A percentile compares a stretch with the other conserved stretches of the same genome.
phyloP scores from a whole-genome alignment of 495 filamentous ascomycete genomes.

The Hypoxylon perforatum region DNA sequence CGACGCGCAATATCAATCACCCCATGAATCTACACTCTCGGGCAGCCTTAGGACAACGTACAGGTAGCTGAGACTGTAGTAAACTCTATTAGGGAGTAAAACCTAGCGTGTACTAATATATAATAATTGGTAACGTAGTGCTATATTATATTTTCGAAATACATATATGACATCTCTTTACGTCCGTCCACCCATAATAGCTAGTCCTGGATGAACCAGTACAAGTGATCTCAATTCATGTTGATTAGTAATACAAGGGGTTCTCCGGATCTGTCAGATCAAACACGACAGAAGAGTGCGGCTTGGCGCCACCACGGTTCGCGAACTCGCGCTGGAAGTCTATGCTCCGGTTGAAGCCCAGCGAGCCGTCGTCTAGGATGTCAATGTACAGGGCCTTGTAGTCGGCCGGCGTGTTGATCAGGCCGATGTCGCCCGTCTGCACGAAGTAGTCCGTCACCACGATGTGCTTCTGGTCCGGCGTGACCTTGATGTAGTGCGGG shows the following conservation, averaged over 20 bases:
- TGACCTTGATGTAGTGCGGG: slow-evolving; percentile 73
- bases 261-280: slow-evolving; percentile 65
- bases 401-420: slow-evolving; percentile 72
- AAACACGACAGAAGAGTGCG: slow-evolving; percentile 68
- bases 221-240: no score
- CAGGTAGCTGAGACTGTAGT: no score
- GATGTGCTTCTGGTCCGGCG: slow-evolving; percentile 71
- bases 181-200: neutral
- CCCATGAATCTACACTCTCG: no score
- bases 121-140: no score
- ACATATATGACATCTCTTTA: no score
- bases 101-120: no score
- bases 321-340: slow-evolving; percentile 65
- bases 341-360: slow-evolving; percentile 68
- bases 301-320: slow-evolving; percentile 67
- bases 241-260: slow-evolving; percentile 54
- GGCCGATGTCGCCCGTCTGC: slow-evolving; percentile 68
- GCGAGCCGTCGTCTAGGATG: slow-evolving; percentile 62
- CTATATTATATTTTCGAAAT: no score
- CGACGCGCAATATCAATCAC: neutral
- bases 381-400: slow-evolving; percentile 73
- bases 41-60: no score
- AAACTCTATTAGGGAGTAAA: no score
- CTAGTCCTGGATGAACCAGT: no score
- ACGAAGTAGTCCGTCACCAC: slow-evolving; percentile 74